A percentile compares a stretch with the other conserved stretches of the same genome.
phyloP scores from a whole-genome alignment of 2,329 filamentous ascomycete species.

The Colletotrichum theobromicola region DNA sequence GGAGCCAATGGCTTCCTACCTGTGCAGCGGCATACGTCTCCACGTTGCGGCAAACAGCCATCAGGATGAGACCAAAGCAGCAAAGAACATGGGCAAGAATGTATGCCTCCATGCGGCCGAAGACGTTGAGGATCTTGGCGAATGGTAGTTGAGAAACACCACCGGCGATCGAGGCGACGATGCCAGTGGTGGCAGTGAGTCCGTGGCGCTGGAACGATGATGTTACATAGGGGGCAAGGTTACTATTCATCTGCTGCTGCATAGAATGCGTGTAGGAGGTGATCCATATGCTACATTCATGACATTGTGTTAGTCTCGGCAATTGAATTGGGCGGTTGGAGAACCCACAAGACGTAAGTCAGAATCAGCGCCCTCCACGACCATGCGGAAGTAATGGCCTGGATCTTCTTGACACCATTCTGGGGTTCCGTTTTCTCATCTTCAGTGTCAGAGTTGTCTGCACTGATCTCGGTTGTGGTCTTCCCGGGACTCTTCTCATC shows the following conservation, averaged over 20 bases:
- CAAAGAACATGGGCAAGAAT: slow-evolving; percentile 38
- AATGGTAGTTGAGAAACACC: slow-evolving; percentile 34
- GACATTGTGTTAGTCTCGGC: not conserved
- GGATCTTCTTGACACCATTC: slow-evolving; percentile 17
- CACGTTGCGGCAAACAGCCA: slow-evolving; percentile 58
- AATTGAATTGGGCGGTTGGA: not conserved
- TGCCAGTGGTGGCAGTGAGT: slow-evolving; percentile 48
- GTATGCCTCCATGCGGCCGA: slow-evolving; percentile 41
- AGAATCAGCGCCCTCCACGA: slow-evolving; percentile 38
- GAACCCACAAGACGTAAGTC: slow-evolving; percentile 42
- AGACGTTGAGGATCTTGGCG: slow-evolving; percentile 45
- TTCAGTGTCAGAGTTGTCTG: not conserved
- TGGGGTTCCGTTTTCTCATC: not conserved
- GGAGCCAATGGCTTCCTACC: not conserved
- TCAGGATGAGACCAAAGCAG: slow-evolving; percentile 51
- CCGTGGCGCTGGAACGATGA: slow-evolving; percentile 49
- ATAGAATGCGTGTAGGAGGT: slow-evolving; percentile 49
- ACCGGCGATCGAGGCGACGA: slow-evolving; percentile 42
- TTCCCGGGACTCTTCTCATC: not conserved
- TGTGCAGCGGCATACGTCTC: slow-evolving; percentile 47
- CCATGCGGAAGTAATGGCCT: slow-evolving; percentile 41
- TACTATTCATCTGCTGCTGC: slow-evolving; percentile 39
- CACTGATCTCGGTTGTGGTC: not conserved
- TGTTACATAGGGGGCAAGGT: slow-evolving; percentile 36
- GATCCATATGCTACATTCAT: slow-evolving; percentile 41